Evolutionary conservation across 176 grass and related monocot genomes (phyloP), one percentile per base, ranked within the genome.

Genomic region (Aegilops sharonensis): DNA sequence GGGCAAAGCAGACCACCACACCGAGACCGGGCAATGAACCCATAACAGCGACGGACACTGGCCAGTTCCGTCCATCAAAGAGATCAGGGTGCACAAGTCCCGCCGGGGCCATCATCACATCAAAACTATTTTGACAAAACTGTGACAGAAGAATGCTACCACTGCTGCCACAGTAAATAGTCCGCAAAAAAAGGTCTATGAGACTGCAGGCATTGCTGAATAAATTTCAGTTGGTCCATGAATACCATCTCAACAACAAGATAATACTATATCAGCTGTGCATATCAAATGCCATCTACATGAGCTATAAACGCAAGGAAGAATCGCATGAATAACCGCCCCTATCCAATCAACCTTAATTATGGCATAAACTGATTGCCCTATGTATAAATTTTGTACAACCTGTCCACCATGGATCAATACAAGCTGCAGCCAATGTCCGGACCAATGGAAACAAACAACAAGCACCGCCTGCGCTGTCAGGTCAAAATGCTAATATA

Each of bases 321-420:
- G 77, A 85, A 85, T 81, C 8, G 0, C 29, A 91, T 20, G 39
- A 76, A 81, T 50, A 85, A 71, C 48, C 14, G 6, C 29, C 81
- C 61, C 85, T 79, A 85, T 87, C 81, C 42, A 43, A 71, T 85
- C 77, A 59, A 60, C 81, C 59, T 71, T 67, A 65, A 91, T 48
- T 21, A n/a, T 39, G 45, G 13, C 81, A 63, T 70, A 77, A 39
- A 77, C 30, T 1, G 27, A 50, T 68, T 80, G 39, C 21, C 81
- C 47, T 40, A 47, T 56, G 34, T 45, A 85, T 70, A 63, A 72
- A 45, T 37, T 80, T 75, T 78, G 69, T 88, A 91, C 90, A 85
- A 65, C 61, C 69, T 43, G 21, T 73, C 39, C 37, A 5, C 75
- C 17, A 78, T 67, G 30, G 59, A 80, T 42, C 29, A 15, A 75